phyloP scores from a whole-genome alignment of 1,139 yeast genomes.

The Magnusiomyces magnusii region DNA sequence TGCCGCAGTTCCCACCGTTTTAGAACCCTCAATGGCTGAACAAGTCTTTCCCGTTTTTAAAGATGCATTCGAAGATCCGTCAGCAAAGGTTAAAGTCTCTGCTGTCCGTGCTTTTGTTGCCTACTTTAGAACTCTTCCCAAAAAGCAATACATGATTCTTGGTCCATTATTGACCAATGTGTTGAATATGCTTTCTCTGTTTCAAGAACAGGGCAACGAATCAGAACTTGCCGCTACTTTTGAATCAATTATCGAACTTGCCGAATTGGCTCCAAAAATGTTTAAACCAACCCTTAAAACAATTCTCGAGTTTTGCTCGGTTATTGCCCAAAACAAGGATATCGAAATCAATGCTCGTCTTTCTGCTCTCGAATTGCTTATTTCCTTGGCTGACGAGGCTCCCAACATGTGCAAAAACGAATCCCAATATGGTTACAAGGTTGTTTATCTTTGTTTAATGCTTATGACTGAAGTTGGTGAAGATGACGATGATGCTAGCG shows the following conservation, averaged over 20 bases:
- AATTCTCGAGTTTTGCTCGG: slow-evolving; percentile 73
- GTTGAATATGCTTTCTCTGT: slow-evolving; percentile 78
- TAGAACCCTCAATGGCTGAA: slow-evolving; percentile 41
- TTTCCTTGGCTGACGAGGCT: slow-evolving; percentile 86
- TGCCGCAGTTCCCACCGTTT: slow-evolving; percentile 73
- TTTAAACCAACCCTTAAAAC: slow-evolving; percentile 85
- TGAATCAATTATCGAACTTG: slow-evolving; percentile 82
- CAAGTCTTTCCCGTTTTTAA: slow-evolving; percentile 64
- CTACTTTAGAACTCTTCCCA: slow-evolving; percentile 75
- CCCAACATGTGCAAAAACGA: slow-evolving; percentile 92
- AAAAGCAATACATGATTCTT: slow-evolving; percentile 64
- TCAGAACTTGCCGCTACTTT: slow-evolving; percentile 78
- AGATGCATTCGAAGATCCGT: slow-evolving; percentile 67
- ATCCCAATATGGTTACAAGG: slow-evolving; percentile 58
- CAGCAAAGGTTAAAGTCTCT: slow-evolving; percentile 81
- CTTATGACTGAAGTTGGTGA: slow-evolving; percentile 91
- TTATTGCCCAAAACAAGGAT: slow-evolving; percentile 72
- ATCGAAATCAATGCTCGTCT: slow-evolving; percentile 73
- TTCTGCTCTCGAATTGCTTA: slow-evolving; percentile 82
- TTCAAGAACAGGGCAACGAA: slow-evolving; percentile 71
- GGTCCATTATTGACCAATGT: slow-evolving; percentile 75
- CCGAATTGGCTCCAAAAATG: slow-evolving; percentile 90
- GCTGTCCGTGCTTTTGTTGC: slow-evolving; percentile 91
- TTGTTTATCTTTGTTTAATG: slow-evolving; percentile 66
- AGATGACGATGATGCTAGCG: slow-evolving; percentile 72